These are phyloP conservation scores for Penicillium sp. DNA, from an alignment of 2,329 filamentous ascomycete species.

Conservation along the genomic window DNA sequence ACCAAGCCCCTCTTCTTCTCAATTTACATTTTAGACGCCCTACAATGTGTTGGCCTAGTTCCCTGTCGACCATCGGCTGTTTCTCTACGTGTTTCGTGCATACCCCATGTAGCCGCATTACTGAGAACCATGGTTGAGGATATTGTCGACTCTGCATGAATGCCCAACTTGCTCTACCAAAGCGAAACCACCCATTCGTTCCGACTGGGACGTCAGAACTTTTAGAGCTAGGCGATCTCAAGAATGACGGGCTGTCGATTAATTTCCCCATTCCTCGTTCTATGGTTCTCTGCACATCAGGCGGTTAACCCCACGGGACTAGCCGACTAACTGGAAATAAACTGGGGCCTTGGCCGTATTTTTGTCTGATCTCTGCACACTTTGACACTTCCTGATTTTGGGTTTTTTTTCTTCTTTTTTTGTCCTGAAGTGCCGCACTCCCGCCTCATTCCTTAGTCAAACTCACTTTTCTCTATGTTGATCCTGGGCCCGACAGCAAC, in stretches of 20 bases:
- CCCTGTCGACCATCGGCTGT: conserved; percentile 9
- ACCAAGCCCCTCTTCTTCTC: not conserved
- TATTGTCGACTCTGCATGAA: conserved; percentile 37
- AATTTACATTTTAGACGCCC: conserved; percentile 1
- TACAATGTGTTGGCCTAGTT: conserved; percentile 8
- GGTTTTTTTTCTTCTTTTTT: not conserved
- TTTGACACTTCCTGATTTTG: not conserved
- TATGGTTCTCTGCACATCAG: conserved; percentile 5
- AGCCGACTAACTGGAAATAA: conserved; percentile 1
- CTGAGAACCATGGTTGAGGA: conserved; percentile 24
- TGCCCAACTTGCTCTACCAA: conserved; percentile 40
- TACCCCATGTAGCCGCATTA: conserved; percentile 22
- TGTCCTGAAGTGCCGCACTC: not conserved
- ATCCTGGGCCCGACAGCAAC: conserved; percentile 14
- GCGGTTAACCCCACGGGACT: conserved; percentile 8
- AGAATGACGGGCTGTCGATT: not conserved
- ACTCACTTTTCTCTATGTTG: not conserved
- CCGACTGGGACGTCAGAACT: not conserved
- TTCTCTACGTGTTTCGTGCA: conserved; percentile 14
- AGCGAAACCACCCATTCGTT: conserved; percentile 31
- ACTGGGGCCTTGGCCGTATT: conserved; percentile 7
- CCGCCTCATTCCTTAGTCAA: conserved; percentile 6
- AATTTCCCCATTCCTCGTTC: not conserved
- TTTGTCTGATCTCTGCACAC: conserved; percentile 9
- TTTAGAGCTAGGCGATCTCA: not conserved